Percentiles rank a stretch among this genome's conserved stretches.
phyloP scores from a whole-genome alignment of 768 basidiomycete species.

The Boletus sp. region DNA sequence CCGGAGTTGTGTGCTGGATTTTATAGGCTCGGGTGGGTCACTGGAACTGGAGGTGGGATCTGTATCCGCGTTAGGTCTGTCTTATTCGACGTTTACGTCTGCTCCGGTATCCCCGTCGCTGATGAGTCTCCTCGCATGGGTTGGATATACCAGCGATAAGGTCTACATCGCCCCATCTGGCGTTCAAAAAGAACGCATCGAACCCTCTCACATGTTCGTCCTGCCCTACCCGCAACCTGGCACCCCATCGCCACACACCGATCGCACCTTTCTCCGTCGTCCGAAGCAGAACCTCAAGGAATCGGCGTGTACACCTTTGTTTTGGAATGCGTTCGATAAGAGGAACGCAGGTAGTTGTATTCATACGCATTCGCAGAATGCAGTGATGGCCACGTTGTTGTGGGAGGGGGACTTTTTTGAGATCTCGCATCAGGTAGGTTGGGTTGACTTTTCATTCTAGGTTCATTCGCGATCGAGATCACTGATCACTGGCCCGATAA shows the following conservation, averaged over 20 bases:
- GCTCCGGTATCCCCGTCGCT: not conserved
- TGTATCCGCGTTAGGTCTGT: conserved; percentile 67
- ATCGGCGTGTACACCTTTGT: conserved; percentile 85
- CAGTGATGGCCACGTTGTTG: conserved; percentile 83
- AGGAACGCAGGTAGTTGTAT: conserved; percentile 82
- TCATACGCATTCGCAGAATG: conserved; percentile 89
- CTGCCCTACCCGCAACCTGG: conserved; percentile 75
- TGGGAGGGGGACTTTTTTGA: conserved; percentile 69
- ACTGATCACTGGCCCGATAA: not conserved
- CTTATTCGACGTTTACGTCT: not conserved
- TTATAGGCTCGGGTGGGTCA: conserved; percentile 90
- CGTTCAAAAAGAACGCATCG: conserved; percentile 88
- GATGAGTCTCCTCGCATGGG: not conserved
- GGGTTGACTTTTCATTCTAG: not conserved
- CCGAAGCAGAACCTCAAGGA: conserved; percentile 74
- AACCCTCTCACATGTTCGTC: conserved; percentile 83
- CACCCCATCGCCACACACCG: conserved; percentile 54
- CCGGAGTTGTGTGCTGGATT: conserved; percentile 82
- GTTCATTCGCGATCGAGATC: not conserved
- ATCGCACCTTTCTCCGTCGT: conserved; percentile 75
- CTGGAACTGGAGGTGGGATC: conserved; percentile 84
- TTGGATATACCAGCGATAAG: conserved; percentile 48
- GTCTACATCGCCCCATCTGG: conserved; percentile 88
- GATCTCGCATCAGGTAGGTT: conserved; percentile 75
- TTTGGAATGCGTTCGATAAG: conserved; percentile 88